Evolutionary conservation across 768 basidiomycete genomes (phyloP).

Genomic region (Neoboletus magnificus): DNA sequence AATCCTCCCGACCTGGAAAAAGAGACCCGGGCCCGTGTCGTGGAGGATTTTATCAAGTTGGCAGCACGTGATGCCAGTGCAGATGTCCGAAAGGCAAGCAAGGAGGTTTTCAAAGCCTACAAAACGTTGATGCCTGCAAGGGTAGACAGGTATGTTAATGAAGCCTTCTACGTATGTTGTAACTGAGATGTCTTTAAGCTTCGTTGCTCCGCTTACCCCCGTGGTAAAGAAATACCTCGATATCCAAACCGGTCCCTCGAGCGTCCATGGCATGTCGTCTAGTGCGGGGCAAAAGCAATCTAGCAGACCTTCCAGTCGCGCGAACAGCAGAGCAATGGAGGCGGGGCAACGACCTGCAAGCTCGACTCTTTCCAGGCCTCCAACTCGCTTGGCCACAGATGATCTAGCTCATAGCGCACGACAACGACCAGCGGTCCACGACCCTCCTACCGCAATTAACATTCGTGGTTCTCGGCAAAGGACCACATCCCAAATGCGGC

Average conservation of each 20-base stretch:
- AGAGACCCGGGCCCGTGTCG: slow-evolving; percentile 56
- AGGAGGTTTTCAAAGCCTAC: slow-evolving; percentile 75
- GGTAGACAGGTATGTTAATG: slow-evolving; percentile 54
- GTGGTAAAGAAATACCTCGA: slow-evolving; percentile 75
- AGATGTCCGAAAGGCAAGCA: slow-evolving; percentile 67
- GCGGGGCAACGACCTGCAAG: slow-evolving; percentile 7
- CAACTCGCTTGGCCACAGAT: slow-evolving; percentile 2
- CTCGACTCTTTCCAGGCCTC: slow-evolving; percentile 10
- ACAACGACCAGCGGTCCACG: slow-evolving; percentile 6
- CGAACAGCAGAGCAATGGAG: slow-evolving; percentile 14
- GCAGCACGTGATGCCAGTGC: slow-evolving; percentile 72
- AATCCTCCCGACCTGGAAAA: slow-evolving; percentile 79
- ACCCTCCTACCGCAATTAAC: background rate
- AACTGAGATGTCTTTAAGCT: slow-evolving; percentile 42
- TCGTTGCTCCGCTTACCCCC: slow-evolving; percentile 69
- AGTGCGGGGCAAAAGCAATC: slow-evolving; percentile 14
- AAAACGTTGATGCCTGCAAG: slow-evolving; percentile 64
- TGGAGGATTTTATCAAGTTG: slow-evolving; percentile 66
- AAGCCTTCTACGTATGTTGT: background rate
- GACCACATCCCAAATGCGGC: slow-evolving; percentile 18
- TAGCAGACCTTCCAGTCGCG: slow-evolving; percentile 25
- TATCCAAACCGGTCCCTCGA: slow-evolving; percentile 28
- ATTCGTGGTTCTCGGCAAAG: slow-evolving; percentile 16
- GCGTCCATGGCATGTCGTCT: slow-evolving; percentile 1
- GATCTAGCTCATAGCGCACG: background rate